Conservation (phyloP, 345 rosid genomes). For the Erodium maritimum region DNA sequence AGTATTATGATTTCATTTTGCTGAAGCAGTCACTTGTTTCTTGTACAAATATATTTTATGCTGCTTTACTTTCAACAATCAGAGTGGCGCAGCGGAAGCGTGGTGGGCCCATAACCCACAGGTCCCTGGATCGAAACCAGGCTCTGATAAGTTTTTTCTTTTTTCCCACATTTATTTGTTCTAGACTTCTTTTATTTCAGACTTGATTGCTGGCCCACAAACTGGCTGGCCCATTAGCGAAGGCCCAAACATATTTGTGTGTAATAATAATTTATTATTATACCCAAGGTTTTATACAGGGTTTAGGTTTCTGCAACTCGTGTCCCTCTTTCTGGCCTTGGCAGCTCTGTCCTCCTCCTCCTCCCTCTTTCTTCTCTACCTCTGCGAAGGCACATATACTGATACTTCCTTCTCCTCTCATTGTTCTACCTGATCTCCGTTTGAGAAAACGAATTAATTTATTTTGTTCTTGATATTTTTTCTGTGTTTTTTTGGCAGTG, state of each 20-base stretch:
- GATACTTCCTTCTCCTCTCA: neutral
- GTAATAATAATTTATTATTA: too few relatives aligned
- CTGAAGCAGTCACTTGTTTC: too few relatives aligned
- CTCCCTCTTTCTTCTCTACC: neutral
- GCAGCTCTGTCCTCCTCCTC: neutral
- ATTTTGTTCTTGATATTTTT: too few relatives aligned
- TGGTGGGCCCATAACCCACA: conserved; percentile 85
- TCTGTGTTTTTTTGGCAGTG: conserved; percentile 3
- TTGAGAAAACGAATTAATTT: too few relatives aligned
- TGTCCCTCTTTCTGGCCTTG: neutral
- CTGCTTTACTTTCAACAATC: too few relatives aligned
- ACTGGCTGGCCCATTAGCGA: too few relatives aligned
- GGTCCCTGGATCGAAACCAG: conserved; percentile 78
- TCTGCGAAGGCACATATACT: neutral
- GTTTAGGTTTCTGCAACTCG: neutral
- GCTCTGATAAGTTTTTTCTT: conserved; percentile 30
- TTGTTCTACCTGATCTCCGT: neutral
- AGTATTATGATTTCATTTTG: too few relatives aligned
- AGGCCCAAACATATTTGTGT: too few relatives aligned
- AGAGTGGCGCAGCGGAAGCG: conserved; percentile 90
- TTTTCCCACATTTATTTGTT: too few relatives aligned
- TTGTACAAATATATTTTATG: too few relatives aligned
- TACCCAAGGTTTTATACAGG: neutral
- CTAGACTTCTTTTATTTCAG: too few relatives aligned
- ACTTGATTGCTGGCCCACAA: too few relatives aligned